Base-by-base conservation (phyloP, 352 stramenopile genomes). In the Phytopythium mirpurense region DNA sequence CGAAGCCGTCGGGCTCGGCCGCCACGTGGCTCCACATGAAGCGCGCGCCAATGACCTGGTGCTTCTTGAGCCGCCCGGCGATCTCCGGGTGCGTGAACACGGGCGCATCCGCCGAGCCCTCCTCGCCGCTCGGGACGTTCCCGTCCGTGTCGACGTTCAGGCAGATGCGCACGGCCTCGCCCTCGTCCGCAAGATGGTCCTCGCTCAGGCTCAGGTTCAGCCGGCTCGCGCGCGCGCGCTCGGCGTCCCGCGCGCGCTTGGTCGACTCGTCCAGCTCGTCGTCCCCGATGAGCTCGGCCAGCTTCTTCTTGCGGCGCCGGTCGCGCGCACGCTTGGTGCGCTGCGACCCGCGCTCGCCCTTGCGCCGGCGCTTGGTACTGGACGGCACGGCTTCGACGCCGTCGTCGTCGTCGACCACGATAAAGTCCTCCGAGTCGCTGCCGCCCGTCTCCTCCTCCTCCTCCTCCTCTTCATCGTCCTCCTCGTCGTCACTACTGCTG, bases 21-120 rank as follows among this genome's bases (percentile, higher is more conserved):
- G 76, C 78, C 14, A 96, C 75, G 53, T 96, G 86, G 50, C 77
- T 78, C 86, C 86, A 96, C 31, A 96, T 56, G 53, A 96, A 96
- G 37, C 70, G 69, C 9, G 85, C 71, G 32, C 86, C 86, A 5
- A 70, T 64, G 51, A 93, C 44, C 63, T 96, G 86, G 41, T 96
- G 86, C 41, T 74, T 67, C 60, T 96, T 96, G 18, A 96, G 72
- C 29, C 78, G 78, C 8, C 54, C 51, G 18, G 83, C 78, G 18
- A 96, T 62, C 26, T 75, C 77, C 26, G 69, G 59, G 51, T 91
- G 78, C 45, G 88, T 70, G 45, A 85, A 88, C 38, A 93, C 63
- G 0, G 81, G 79, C 15, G 74, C 73, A 6, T 85, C 64, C 5
- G 76, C 65, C 0, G 63, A 67, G 5, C 80, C 80, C 29, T 71